These are phyloP conservation scores for Acacia confusa DNA, from an alignment of 306 rosid species.

Conservation along the genomic window DNA sequence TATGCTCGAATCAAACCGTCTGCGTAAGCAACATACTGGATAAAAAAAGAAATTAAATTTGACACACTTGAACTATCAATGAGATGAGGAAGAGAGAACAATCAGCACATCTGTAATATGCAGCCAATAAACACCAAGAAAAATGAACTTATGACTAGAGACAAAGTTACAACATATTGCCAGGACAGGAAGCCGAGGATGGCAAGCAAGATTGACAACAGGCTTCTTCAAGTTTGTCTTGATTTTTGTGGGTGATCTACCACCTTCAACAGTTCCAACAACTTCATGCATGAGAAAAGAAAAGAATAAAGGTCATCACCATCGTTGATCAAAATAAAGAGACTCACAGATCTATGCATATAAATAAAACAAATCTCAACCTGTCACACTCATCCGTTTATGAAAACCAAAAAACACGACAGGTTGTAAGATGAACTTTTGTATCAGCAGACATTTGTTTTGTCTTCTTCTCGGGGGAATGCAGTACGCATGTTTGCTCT, in stretches of 20 bases:
- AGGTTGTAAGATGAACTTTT: slow-evolving; percentile 89
- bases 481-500: slow-evolving; percentile 95
- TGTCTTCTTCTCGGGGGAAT: slow-evolving; percentile 88
- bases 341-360: slow-evolving; percentile 4
- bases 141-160: slow-evolving; percentile 20
- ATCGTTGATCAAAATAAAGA: slow-evolving; percentile 22
- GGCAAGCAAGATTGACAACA: slow-evolving; percentile 95
- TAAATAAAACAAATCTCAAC: slow-evolving; percentile 41
- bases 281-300: slow-evolving; percentile 53
- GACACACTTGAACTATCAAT: slow-evolving; percentile 25
- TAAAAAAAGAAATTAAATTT: slow-evolving; percentile 27
- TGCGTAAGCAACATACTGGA: slow-evolving; percentile 90
- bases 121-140: slow-evolving; percentile 13
- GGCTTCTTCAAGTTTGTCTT: slow-evolving; percentile 97
- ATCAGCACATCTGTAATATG: slow-evolving; percentile 16
- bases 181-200: slow-evolving; percentile 95
- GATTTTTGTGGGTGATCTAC: slow-evolving; percentile 91
- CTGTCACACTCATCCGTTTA: slow-evolving; percentile 95
- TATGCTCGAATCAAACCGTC: slow-evolving; percentile 98
- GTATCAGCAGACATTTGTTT: slow-evolving; percentile 78
- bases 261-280: slow-evolving; percentile 99
- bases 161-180: slow-evolving; percentile 43
- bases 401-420: slow-evolving; percentile 94
- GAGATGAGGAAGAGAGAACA: slow-evolving; percentile 21
- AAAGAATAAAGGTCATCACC: slow-evolving; percentile 19